Conservation (phyloP, 2,329 filamentous ascomycete genomes). For the Clarireedia paspali region DNA sequence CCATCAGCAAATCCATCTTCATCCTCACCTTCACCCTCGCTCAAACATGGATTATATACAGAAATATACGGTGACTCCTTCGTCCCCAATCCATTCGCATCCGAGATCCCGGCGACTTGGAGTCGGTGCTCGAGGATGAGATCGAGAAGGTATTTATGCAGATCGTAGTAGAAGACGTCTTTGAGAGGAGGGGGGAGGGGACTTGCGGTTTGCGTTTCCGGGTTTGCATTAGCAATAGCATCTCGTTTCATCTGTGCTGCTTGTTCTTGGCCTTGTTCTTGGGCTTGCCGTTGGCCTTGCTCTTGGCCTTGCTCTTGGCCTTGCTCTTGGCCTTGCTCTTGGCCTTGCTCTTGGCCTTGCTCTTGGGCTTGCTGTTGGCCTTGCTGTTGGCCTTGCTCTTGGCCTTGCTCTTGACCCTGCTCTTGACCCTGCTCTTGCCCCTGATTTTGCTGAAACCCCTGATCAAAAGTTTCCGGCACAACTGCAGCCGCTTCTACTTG, state of each 20-base stretch:
- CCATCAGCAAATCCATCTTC: not conserved
- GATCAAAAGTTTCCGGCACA: not conserved
- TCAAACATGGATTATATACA: conserved; percentile 21
- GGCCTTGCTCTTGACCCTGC: no score
- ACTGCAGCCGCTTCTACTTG: not conserved
- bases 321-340: no score
- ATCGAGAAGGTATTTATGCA: conserved; percentile 34
- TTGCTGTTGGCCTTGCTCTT: no score
- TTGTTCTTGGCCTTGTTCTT: no score
- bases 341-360: no score
- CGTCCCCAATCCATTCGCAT: conserved; percentile 38
- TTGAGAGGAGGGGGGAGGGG: conserved; percentile 16
- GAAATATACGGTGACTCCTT: conserved; percentile 17
- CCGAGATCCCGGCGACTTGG: conserved; percentile 34
- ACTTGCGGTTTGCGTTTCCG: conserved; percentile 7
- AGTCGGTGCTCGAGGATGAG: conserved; percentile 43
- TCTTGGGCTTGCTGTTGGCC: no score
- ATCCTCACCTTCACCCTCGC: conserved; percentile 15
- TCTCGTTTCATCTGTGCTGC: not conserved
- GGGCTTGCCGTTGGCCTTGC: not conserved
- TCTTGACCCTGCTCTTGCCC: not conserved
- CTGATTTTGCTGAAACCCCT: not conserved
- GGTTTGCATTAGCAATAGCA: not conserved
- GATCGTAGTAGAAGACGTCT: conserved; percentile 20
- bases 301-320: no score